phyloP scores from a whole-genome alignment of 305 asterid species.

The Euphrasia arctica region DNA sequence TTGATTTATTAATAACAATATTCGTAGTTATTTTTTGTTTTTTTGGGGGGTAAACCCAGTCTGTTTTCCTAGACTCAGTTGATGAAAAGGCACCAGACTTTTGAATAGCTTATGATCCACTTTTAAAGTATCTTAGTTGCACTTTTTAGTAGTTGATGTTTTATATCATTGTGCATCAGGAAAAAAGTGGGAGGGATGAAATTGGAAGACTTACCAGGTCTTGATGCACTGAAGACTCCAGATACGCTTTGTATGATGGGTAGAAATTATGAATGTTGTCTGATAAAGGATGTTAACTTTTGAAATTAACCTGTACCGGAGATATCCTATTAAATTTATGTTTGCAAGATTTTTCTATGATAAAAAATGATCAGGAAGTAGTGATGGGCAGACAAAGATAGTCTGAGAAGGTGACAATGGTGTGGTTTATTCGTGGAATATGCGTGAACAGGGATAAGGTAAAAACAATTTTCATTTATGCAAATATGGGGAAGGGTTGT shows the following conservation, averaged over 20 bases:
- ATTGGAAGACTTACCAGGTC: conserved; percentile 90
- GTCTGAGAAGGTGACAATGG: conserved; percentile 98
- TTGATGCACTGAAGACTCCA: conserved; percentile 76
- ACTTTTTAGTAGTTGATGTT: conserved; percentile 2
- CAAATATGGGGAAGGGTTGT: conserved; percentile 14
- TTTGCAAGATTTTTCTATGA: conserved; percentile 26
- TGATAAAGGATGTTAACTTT: conserved; percentile 13
- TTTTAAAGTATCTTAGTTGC: conserved; percentile 5
- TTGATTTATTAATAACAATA: background rate
- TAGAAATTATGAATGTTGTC: background rate
- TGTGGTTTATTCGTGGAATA: conserved; percentile 93
- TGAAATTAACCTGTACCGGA: conserved; percentile 19
- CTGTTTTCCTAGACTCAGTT: conserved; percentile 16
- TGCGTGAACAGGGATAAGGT: conserved; percentile 80
- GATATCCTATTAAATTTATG: conserved; percentile 18
- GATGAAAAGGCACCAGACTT: conserved; percentile 5
- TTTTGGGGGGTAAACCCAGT: too few species aligned
- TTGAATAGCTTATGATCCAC: conserved; percentile 14
- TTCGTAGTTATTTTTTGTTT: background rate
- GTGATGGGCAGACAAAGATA: conserved; percentile 91
- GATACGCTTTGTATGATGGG: conserved; percentile 38
- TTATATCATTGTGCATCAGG: conserved; percentile 42
- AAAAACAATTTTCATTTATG: conserved; percentile 16
- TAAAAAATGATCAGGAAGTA: conserved; percentile 61
- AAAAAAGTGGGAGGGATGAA: conserved; percentile 96